Conservation (phyloP, 1,139 yeast genomes). For the Ashbya aceris region DNA sequence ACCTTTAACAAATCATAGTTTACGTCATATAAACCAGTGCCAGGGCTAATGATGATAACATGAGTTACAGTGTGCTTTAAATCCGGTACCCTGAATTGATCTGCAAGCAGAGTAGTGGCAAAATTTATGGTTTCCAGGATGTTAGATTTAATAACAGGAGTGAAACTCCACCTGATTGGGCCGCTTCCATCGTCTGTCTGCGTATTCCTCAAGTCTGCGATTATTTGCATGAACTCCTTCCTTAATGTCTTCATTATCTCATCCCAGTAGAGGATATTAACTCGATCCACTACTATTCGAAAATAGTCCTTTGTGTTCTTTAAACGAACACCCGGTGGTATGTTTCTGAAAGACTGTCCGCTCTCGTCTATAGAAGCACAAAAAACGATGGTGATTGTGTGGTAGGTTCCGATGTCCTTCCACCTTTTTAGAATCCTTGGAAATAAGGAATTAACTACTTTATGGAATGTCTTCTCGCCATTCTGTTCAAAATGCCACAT, state of each 20-base stretch:
- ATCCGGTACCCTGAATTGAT: slow-evolving; percentile 79
- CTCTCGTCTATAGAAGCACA: slow-evolving; percentile 68
- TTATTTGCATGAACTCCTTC: slow-evolving; percentile 75
- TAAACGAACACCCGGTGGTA: slow-evolving; percentile 66
- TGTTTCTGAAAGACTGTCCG: slow-evolving; percentile 44
- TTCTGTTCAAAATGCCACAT: slow-evolving; percentile 99
- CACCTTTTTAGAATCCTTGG: slow-evolving; percentile 86
- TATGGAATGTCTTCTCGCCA: slow-evolving; percentile 90
- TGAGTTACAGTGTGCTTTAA: slow-evolving; percentile 80
- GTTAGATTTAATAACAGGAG: slow-evolving; percentile 87
- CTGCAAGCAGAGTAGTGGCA: slow-evolving; percentile 70
- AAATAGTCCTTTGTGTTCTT: slow-evolving; percentile 67
- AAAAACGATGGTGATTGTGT: slow-evolving; percentile 80
- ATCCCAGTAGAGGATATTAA: slow-evolving; percentile 79
- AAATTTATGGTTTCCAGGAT: slow-evolving; percentile 78
- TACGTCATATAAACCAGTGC: slow-evolving; percentile 89
- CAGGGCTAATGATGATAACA: slow-evolving; percentile 79
- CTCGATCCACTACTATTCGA: slow-evolving; percentile 92
- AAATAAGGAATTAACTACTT: slow-evolving; percentile 78
- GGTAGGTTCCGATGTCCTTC: slow-evolving; percentile 82
- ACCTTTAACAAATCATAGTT: slow-evolving; percentile 67
- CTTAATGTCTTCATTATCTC: slow-evolving; percentile 83
- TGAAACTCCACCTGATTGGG: slow-evolving; percentile 46
- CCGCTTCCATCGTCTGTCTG: slow-evolving; percentile 32
- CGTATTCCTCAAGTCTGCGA: slow-evolving; percentile 55